Percentiles rank a stretch among this genome's conserved stretches.
phyloP scores from a whole-genome alignment of 2,329 filamentous ascomycete species.

The Fusarium tjaetaba region DNA sequence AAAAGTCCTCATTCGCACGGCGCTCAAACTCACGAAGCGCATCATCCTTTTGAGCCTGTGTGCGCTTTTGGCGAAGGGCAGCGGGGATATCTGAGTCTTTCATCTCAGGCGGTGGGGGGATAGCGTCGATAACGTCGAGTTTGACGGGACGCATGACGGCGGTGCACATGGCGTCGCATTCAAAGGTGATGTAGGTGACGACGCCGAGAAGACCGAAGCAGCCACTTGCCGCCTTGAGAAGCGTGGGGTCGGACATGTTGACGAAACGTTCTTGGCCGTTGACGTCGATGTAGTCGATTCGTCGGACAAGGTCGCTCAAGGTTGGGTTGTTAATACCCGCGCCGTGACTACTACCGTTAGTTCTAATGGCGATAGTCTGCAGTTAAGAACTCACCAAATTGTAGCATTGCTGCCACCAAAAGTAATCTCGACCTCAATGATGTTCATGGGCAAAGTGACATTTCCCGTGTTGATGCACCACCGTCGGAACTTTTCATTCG shows the following conservation, averaged over 20 bases:
- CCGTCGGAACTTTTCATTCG: not conserved
- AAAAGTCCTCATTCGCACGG: not conserved
- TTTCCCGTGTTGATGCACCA: not conserved
- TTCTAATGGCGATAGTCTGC: accelerated
- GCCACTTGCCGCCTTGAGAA: not conserved
- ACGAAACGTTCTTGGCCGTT: not conserved
- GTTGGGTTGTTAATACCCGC: not conserved
- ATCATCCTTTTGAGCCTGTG: not conserved
- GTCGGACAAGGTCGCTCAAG: not conserved
- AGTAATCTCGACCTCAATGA: not conserved
- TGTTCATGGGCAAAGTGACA: not conserved
- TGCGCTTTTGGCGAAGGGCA: not conserved
- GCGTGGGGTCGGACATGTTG: not conserved
- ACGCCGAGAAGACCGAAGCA: not conserved
- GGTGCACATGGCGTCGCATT: not conserved
- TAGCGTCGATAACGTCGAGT: not conserved
- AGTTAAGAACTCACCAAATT: not conserved
- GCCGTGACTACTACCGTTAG: not conserved
- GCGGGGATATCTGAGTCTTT: not conserved
- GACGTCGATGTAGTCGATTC: not conserved
- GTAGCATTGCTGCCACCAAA: not conserved
- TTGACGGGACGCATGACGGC: not conserved
- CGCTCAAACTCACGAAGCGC: not conserved
- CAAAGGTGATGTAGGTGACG: not conserved
- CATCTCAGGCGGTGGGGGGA: not conserved